Evolutionary conservation across 2,329 filamentous ascomycete genomes (phyloP).

Genomic region (Colletotrichum sidae): DNA sequence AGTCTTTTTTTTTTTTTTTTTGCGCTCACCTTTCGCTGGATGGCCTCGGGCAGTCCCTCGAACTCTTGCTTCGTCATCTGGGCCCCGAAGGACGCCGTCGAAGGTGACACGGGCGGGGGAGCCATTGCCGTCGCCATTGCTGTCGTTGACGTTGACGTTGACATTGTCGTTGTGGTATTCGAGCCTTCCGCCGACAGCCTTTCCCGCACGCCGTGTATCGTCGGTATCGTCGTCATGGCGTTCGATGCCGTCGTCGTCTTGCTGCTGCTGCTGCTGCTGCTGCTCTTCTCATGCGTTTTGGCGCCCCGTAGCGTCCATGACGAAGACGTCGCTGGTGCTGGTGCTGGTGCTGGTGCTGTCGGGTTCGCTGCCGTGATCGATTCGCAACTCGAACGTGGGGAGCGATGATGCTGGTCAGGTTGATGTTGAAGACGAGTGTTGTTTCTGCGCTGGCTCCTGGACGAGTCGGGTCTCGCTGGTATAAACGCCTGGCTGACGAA

Average conservation of each 20-base stretch:
- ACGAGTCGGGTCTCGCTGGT: conserved; percentile 23
- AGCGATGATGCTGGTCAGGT: not conserved
- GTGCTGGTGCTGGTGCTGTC: not conserved
- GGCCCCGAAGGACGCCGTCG: conserved; percentile 35
- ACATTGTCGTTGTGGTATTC: not conserved
- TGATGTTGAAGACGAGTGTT: not conserved
- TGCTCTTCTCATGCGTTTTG: conserved; percentile 29
- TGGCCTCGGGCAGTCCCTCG: conserved; percentile 64
- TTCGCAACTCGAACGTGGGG: conserved; percentile 18
- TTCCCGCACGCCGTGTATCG: not conserved
- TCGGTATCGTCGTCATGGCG: conserved; percentile 1
- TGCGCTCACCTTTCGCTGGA: conserved; percentile 66
- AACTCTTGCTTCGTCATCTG: conserved; percentile 55
- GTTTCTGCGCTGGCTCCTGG: conserved; percentile 14
- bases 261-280: conserved; percentile 27
- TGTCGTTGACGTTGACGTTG: conserved; percentile 13
- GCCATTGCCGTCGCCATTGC: not conserved
- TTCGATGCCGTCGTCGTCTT: conserved; percentile 7
- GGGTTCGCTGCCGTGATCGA: not conserved
- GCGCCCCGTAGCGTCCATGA: conserved; percentile 11
- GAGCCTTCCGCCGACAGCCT: not conserved
- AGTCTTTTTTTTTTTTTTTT: conserved; percentile 37
- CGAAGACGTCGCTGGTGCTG: not conserved
- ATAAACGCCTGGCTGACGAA: too few species aligned
- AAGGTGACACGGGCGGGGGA: conserved; percentile 36